Conservation (phyloP, 73 alveolate genomes). For the Paramecium pentaurelia region DNA sequence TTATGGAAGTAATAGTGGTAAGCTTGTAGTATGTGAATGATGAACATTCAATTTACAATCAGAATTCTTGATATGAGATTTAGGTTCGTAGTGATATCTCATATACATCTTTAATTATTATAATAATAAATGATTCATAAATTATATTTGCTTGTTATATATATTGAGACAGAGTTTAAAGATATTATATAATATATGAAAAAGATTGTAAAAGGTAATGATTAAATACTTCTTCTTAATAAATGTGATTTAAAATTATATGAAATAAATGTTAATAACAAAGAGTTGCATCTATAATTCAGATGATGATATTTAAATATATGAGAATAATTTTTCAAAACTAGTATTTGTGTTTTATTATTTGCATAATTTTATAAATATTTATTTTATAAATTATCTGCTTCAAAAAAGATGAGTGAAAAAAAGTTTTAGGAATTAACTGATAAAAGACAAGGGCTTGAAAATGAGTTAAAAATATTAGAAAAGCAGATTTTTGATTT, state of each 20-base stretch:
- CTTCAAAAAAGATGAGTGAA: conserved; percentile 15
- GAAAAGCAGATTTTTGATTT: conserved; percentile 3
- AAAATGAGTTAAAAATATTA: background rate
- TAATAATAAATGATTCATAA: background rate
- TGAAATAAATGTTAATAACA: background rate
- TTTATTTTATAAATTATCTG: background rate
- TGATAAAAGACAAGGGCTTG: background rate
- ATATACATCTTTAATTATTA: background rate
- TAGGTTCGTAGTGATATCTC: background rate
- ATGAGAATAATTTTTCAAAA: background rate
- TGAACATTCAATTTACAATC: background rate
- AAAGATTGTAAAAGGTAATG: background rate
- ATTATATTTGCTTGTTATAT: background rate
- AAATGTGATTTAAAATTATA: too few relatives aligned
- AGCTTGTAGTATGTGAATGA: background rate
- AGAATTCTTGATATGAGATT: background rate
- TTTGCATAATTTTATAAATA: background rate
- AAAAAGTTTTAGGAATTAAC: background rate
- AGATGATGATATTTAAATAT: background rate
- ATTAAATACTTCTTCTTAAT: background rate
- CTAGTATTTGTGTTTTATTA: background rate
- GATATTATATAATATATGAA: background rate
- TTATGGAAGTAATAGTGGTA: background rate
- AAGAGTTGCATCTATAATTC: background rate
- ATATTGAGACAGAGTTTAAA: background rate